Evolutionary conservation across 2,329 filamentous ascomycete species (phyloP).

Genomic region (Phialophora macrospora): DNA sequence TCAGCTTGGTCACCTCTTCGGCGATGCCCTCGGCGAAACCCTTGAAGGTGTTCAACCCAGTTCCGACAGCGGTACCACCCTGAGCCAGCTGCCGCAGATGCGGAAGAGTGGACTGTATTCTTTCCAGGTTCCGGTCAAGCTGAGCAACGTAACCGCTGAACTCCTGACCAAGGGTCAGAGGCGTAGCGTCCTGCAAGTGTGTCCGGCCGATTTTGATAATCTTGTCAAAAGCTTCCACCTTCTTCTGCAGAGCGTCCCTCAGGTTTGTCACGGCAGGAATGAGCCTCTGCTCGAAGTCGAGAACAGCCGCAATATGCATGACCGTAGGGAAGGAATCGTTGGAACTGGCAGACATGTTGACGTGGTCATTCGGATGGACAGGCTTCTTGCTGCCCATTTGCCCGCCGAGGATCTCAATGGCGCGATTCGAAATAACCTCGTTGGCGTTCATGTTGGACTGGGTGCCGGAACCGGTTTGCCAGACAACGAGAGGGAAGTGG

Average conservation of each 20-base stretch:
- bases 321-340: constrained; percentile 99
- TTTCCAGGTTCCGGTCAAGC: constrained; percentile 86
- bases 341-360: constrained; percentile 98
- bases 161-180: constrained; percentile 92
- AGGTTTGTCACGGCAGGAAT: constrained; percentile 82
- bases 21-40: constrained; percentile 95
- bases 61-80: constrained; percentile 95
- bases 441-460: constrained; percentile 99
- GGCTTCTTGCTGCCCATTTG: constrained; percentile 96
- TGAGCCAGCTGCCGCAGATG: constrained; percentile 87
- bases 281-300: constrained; percentile 86
- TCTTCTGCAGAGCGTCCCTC: constrained; percentile 80
- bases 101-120: constrained; percentile 80
- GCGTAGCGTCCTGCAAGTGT: constrained; percentile 95
- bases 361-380: constrained; percentile 98
- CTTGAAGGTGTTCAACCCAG: constrained; percentile 95
- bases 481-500: constrained; percentile 98
- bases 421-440: constrained; percentile 98
- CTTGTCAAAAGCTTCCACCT: constrained; percentile 85
- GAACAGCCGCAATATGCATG: constrained; percentile 98
- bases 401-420: constrained; percentile 95
- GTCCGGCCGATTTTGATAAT: constrained; percentile 99
- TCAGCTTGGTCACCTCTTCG: constrained; percentile 87
- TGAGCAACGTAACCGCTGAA: constrained; percentile 98
- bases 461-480: constrained; percentile 98